Evolutionary conservation across 257 asterid species (phyloP), one percentile per base, ranked within the genome.

Genomic region (Scutellaria minor): DNA sequence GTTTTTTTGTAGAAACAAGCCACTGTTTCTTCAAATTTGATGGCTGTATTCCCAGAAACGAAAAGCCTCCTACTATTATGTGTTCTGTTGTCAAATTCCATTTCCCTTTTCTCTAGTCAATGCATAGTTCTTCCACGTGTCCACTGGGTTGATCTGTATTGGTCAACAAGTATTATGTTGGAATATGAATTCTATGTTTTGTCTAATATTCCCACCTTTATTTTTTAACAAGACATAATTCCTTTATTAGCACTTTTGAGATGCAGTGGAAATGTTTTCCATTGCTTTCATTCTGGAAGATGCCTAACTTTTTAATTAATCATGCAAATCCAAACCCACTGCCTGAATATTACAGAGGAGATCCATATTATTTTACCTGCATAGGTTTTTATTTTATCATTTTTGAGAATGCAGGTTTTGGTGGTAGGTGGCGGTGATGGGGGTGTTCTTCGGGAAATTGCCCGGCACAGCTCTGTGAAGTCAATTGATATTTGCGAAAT

Each of bases 361-460:
- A 41, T 31, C 37, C 37, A 42, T 62, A 39, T 51, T 62, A 27
- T 66, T 50, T 57, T 44, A 9, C 6, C 9, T 54, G 39, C 70
- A 12, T 42, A 46, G 13, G 71, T 71, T 63, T 54, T 35, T 15
- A 27, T 69, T 53, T 11, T 9, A 52, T 59, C 24, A 41, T 41
- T 64, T 4, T 64, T 80, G 41, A 42, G 75, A 54, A 63, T 70
- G 78, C 89, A 95, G 98, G 98, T 95, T 84, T 84, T 95, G 83
- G 99, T 95, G 70, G 96, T 95, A 18, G 99, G 99, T 65, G 99
- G 99, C 14, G 99, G 99, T 82, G 99, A 95, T 79, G 99, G 98
- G 77, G 99, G 99, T 46, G 99, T 95, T 77, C 96, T 92, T 64
- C 82, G 96, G 78, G 99, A 95, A 83, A 82, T 95, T 82, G 80